Conservation (phyloP, 31 red algal species). For the Endocladia muricata region DNA sequence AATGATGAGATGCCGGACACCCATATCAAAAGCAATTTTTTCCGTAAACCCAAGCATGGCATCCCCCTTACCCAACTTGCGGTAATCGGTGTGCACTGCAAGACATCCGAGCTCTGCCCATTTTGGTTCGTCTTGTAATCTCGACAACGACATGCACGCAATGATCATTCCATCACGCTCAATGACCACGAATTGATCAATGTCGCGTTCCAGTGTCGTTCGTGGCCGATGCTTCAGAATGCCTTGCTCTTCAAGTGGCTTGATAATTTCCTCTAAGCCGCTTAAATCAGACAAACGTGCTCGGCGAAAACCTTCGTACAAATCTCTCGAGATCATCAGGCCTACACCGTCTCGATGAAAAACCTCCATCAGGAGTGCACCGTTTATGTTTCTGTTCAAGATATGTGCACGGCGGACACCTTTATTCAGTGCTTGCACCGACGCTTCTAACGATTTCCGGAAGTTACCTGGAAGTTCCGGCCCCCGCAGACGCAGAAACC, state of each 20-base stretch:
- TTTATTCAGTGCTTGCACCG: slow-evolving; percentile 64
- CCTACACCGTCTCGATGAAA: slow-evolving; percentile 92
- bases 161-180: slow-evolving; percentile 99
- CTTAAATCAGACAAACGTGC: slow-evolving; percentile 63
- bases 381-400: slow-evolving; percentile 82
- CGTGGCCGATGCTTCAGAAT: slow-evolving; percentile 80
- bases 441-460: slow-evolving; percentile 33
- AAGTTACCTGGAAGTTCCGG: slow-evolving; percentile 45
- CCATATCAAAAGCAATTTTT: slow-evolving; percentile 65
- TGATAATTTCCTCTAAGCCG: slow-evolving; percentile 85
- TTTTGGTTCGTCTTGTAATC: slow-evolving; percentile 50
- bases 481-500: slow-evolving; percentile 56
- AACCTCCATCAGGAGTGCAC: slow-evolving; percentile 89
- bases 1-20: slow-evolving; percentile 87
- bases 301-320: slow-evolving; percentile 87
- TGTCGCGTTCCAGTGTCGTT: slow-evolving; percentile 70
- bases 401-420: slow-evolving; percentile 90
- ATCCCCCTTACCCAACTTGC: slow-evolving; percentile 94
- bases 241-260: slow-evolving; percentile 83
- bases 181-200: slow-evolving; percentile 85
- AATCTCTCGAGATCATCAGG: slow-evolving; percentile 91
- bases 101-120: slow-evolving; percentile 89
- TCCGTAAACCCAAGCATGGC: slow-evolving; percentile 89
- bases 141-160: slow-evolving; percentile 77
- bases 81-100: slow-evolving; percentile 85